Conservation (phyloP, 2,329 filamentous ascomycete genomes). For the Pezicula radicicola region DNA sequence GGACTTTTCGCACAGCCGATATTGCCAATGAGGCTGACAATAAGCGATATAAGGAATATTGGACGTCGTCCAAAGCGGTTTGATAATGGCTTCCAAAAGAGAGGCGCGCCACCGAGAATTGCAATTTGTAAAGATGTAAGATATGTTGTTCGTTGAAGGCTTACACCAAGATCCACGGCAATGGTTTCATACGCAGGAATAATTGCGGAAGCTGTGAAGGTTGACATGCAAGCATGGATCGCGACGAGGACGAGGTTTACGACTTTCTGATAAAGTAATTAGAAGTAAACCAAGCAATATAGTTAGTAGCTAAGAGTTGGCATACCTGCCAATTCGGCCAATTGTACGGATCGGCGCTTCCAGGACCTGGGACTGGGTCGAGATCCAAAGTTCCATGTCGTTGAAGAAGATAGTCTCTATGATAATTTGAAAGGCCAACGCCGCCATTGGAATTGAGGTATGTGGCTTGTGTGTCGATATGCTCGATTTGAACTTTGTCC, state of each 20-base stretch:
- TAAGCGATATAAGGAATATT: slow-evolving; percentile 42
- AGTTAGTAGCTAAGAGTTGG: not conserved
- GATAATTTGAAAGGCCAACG: slow-evolving; percentile 11
- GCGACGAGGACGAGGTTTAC: slow-evolving; percentile 46
- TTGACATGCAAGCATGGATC: slow-evolving; percentile 49
- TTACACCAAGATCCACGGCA: slow-evolving; percentile 39
- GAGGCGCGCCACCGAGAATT: slow-evolving; percentile 46
- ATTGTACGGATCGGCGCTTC: slow-evolving; percentile 50
- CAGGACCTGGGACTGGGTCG: slow-evolving; percentile 45
- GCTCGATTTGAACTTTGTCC: no score
- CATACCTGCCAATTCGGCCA: slow-evolving; percentile 48
- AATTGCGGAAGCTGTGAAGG: slow-evolving; percentile 47
- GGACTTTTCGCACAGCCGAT: slow-evolving; percentile 48
- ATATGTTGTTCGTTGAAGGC: slow-evolving; percentile 42
- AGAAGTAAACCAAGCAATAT: not conserved
- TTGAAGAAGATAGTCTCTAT: slow-evolving; percentile 45
- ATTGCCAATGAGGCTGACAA: slow-evolving; percentile 43
- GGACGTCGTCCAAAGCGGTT: slow-evolving; percentile 48
- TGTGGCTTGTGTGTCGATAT: no score
- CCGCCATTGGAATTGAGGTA: not conserved
- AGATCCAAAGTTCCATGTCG: slow-evolving; percentile 51
- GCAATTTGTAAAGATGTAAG: slow-evolving; percentile 49
- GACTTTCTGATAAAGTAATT: slow-evolving; percentile 34
- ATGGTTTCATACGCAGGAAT: slow-evolving; percentile 47
- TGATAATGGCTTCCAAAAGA: slow-evolving; percentile 51